Evolutionary conservation across 805 yeast species (phyloP).

Genomic region (Candida easanensis): DNA sequence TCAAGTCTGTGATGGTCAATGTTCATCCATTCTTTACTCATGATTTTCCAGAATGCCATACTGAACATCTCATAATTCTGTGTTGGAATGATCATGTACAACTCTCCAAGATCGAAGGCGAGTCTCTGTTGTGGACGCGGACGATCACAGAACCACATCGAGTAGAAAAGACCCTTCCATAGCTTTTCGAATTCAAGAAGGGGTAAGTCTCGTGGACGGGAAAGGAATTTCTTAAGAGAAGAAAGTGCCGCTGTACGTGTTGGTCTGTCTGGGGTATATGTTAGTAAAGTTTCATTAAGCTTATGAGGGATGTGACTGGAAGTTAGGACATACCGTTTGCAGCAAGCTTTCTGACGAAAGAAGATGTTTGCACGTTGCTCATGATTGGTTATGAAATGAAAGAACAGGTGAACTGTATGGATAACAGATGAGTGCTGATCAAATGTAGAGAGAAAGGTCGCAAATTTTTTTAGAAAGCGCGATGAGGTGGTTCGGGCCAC

Average conservation of each 20-base stretch:
- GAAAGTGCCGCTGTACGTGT: conserved; percentile 74
- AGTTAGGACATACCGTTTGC: conserved; percentile 57
- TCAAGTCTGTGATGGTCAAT: conserved; percentile 85
- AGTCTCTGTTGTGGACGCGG: conserved; percentile 88
- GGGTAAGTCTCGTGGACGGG: conserved; percentile 34
- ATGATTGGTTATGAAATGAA: conserved; percentile 2
- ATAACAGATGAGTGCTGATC: too few species aligned
- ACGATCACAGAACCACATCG: conserved; percentile 96
- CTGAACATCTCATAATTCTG: conserved; percentile 50
- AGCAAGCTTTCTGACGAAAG: conserved; percentile 78
- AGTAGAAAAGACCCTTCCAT: conserved; percentile 94
- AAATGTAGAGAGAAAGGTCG: not conserved
- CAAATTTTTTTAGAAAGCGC: not conserved
- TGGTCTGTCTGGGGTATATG: conserved; percentile 44
- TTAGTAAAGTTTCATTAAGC: conserved; percentile 7
- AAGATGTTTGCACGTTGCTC: conserved; percentile 34
- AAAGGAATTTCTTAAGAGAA: conserved; percentile 56
- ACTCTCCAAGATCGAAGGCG: conserved; percentile 66
- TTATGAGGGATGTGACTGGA: too few species aligned
- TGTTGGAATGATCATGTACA: conserved; percentile 43
- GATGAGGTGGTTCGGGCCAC: conserved; percentile 1
- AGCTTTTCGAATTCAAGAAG: conserved; percentile 61
- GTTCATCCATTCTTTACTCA: conserved; percentile 76
- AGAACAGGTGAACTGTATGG: not conserved
- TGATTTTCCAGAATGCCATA: conserved; percentile 77